These are phyloP conservation scores for Coniosporium apollinis DNA, from an alignment of 495 filamentous ascomycete genomes.

Conservation along the genomic window DNA sequence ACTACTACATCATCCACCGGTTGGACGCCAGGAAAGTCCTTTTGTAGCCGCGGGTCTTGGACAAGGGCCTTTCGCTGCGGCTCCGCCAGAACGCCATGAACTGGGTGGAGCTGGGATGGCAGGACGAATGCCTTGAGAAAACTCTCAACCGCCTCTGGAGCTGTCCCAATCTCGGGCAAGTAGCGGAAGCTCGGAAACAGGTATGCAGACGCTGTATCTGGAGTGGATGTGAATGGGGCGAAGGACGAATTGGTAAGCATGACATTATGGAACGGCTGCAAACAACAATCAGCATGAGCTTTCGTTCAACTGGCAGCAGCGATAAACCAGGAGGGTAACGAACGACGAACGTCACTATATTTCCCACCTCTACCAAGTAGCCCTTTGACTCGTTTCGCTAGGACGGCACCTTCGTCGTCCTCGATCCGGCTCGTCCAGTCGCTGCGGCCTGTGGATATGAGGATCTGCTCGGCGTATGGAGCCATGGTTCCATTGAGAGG, in stretches of 20 bases:
- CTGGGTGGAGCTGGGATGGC: constrained; percentile 40
- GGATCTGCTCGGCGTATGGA: constrained; percentile 62
- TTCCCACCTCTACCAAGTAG: constrained; percentile 47
- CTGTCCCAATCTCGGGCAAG: constrained; percentile 48
- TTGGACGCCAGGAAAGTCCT: constrained; percentile 25
- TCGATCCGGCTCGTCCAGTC: constrained; percentile 66
- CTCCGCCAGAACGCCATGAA: constrained; percentile 36
- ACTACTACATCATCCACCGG: constrained; percentile 53
- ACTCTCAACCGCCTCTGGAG: constrained; percentile 29
- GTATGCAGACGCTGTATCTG: constrained; percentile 41
- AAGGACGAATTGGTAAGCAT: constrained; percentile 59
- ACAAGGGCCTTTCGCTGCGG: constrained; percentile 26
- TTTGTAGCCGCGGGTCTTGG: constrained; percentile 15
- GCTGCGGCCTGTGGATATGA: constrained; percentile 60
- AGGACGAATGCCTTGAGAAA: constrained; percentile 41
- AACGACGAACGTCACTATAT: constrained; percentile 50
- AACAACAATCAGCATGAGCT: no score
- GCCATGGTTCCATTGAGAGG: constrained; percentile 59
- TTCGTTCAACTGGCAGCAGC: background rate
- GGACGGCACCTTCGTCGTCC: constrained; percentile 42
- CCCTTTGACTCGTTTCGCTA: constrained; percentile 54
- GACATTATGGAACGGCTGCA: constrained; percentile 64
- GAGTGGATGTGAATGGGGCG: constrained; percentile 23
- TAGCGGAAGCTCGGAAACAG: constrained; percentile 68
- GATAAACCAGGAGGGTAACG: background rate